Conservation (phyloP, 176 grass and related monocot genomes). For the Puccinellia tenuiflora region DNA sequence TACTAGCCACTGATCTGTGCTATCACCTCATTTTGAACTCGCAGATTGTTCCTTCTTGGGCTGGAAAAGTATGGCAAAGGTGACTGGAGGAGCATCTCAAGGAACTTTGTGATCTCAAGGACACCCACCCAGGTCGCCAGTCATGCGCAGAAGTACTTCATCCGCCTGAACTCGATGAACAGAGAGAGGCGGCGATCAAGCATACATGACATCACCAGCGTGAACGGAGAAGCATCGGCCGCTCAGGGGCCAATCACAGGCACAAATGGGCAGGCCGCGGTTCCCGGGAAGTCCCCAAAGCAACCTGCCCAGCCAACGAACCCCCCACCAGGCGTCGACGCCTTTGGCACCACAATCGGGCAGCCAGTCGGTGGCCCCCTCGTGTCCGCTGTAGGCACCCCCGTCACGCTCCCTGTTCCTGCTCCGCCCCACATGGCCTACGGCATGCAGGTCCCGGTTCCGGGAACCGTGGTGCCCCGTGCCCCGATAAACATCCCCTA, state of each 20-base stretch:
- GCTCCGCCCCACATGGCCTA: conserved; percentile 71
- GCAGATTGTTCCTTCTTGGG: conserved; percentile 88
- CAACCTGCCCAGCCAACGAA: conserved; percentile 42
- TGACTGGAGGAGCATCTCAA: conserved; percentile 95
- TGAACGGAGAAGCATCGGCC: conserved; percentile 45
- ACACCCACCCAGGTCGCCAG: conserved; percentile 95
- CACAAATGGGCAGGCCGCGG: conserved; percentile 37
- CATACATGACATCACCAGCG: conserved; percentile 94
- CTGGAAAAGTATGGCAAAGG: conserved; percentile 97
- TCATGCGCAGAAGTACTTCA: conserved; percentile 96
- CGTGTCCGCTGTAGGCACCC: conserved; percentile 81
- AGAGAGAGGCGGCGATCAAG: conserved; percentile 85
- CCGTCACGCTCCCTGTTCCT: conserved; percentile 56
- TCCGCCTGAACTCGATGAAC: conserved; percentile 84
- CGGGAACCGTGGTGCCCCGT: conserved; percentile 55
- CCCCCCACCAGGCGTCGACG: conserved; percentile 37
- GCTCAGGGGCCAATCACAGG: conserved; percentile 65
- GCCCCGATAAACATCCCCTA: conserved; percentile 57
- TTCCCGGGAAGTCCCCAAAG: conserved; percentile 48
- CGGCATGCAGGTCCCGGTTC: conserved; percentile 37
- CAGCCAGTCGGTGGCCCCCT: conserved; percentile 75
- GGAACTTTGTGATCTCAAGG: conserved; percentile 96
- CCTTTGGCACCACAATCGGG: conserved; percentile 74
- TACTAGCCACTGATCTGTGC: background rate
- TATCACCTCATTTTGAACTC: conserved; percentile 17